A percentile compares a stretch with the other conserved stretches of the same genome.
Conservation (phyloP, 169 alveolate species). For the Cryptosporidium tyzzeri region DNA sequence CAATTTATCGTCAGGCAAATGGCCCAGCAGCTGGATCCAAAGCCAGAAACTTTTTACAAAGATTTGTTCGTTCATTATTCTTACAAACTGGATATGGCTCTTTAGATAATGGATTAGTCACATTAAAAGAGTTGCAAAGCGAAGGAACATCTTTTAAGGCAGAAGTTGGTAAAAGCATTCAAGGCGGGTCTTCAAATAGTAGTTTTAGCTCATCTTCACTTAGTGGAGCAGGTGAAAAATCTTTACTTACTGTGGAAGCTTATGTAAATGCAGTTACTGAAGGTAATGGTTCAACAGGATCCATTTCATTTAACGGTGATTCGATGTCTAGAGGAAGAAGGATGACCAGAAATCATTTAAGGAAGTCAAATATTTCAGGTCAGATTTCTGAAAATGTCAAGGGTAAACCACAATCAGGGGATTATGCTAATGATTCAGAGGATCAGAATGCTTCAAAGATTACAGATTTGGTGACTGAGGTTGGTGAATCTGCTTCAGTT, state of each 20-base stretch:
- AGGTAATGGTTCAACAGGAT: slow-evolving; percentile 8
- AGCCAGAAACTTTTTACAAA: slow-evolving; percentile 69
- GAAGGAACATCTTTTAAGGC: slow-evolving; percentile 59
- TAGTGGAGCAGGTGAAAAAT: slow-evolving; percentile 29
- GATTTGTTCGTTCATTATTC: slow-evolving; percentile 54
- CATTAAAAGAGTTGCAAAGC: slow-evolving; percentile 44
- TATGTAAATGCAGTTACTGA: slow-evolving; percentile 74
- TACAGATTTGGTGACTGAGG: not conserved
- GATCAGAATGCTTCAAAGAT: slow-evolving; percentile 45
- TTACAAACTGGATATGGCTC: slow-evolving; percentile 22
- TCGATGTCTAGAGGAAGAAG: slow-evolving; percentile 71
- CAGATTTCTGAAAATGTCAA: slow-evolving; percentile 25
- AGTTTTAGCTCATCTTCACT: not conserved
- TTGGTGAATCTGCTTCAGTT: slow-evolving; percentile 19
- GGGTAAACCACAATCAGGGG: slow-evolving; percentile 11
- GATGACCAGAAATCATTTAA: slow-evolving; percentile 65
- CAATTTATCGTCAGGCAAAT: slow-evolving; percentile 71
- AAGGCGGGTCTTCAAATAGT: not conserved
- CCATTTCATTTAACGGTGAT: slow-evolving; percentile 20
- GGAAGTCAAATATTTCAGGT: slow-evolving; percentile 21
- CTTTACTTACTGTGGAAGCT: slow-evolving; percentile 60
- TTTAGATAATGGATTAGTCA: slow-evolving; percentile 40
- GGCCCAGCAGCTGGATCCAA: slow-evolving; percentile 75
- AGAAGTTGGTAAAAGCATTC: slow-evolving; percentile 15
- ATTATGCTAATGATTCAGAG: slow-evolving; percentile 38